phyloP scores from a whole-genome alignment of 331 rosid genomes.

The Pyracantha coccinea region DNA sequence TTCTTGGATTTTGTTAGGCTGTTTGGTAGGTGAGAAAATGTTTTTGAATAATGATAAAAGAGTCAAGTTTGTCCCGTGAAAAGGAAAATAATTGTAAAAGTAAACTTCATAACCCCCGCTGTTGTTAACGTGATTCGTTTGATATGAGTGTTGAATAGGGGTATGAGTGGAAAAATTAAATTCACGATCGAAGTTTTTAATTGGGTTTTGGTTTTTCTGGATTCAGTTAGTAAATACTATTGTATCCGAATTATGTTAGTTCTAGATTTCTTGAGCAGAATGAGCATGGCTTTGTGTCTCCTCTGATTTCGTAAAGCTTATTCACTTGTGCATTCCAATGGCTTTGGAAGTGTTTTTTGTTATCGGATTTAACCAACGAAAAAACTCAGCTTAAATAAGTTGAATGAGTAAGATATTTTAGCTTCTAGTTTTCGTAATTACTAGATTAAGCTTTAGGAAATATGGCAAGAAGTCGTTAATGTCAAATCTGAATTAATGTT shows the following conservation, averaged over 20 bases:
- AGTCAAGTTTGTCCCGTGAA: neutral
- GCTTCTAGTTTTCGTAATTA: neutral
- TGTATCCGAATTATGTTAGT: neutral
- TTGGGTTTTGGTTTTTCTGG: neutral
- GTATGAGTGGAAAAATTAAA: neutral
- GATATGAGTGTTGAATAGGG: neutral
- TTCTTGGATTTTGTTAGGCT: neutral
- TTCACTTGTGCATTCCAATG: neutral
- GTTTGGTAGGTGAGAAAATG: constrained; percentile 1
- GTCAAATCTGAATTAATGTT: neutral
- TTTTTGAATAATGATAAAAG: neutral
- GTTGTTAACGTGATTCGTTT: neutral
- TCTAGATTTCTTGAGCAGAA: neutral
- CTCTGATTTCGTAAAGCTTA: neutral
- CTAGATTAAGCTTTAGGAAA: neutral
- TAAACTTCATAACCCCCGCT: neutral
- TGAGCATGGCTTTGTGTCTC: neutral
- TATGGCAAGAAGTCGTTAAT: neutral
- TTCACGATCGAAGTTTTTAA: neutral
- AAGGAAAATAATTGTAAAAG: neutral
- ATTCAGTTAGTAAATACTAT: neutral
- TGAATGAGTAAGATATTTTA: neutral
- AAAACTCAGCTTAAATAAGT: neutral
- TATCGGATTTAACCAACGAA: neutral
- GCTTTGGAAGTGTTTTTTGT: neutral